Base-by-base conservation (phyloP, 78 protist species). In the Polysphondylium violaceum region DNA sequence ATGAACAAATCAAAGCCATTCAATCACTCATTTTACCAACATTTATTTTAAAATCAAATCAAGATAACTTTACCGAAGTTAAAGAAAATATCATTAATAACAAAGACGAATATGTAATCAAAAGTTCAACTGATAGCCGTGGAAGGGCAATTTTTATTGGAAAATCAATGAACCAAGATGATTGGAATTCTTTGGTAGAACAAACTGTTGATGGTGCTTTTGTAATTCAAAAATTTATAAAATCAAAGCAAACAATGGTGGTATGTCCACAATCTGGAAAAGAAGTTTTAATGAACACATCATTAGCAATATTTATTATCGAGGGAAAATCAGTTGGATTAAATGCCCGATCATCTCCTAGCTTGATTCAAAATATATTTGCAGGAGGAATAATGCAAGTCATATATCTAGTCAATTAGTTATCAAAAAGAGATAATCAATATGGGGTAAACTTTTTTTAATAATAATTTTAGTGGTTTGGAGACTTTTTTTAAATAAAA, bases 61-160 rank as follows among this genome's bases (percentile, higher is more conserved):
- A 14, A 11, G 29, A 6, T 56, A 25, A 56, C 12, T 17, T 17
- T 6, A 17, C 21, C 8, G 21, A 56, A 56, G 8, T 56, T 17
- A 56, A 56, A 56, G 7, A 56, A 17, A 14, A 6, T 4, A 17
- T 56, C 5, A 56, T 56, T 9, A 14, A 56, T 17, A 56, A 56
- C 16, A 56, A 56, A 56, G 16, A 56, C 21, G 16, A 17, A 7
- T 56, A 56, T 56, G 63, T 56, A 17, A 14, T 56, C 8, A 56
- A 56, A 14, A 17, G 29, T 17, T 56, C 63, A 56, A 56, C 16
- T 4, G 63, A 56, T 56, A 56, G 33, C 12, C 12, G 63, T 4
- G 63, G 63, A 17, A 56, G 63, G 21, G 63, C 29, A 17, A 56
- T 56, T n/a, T 56, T 56, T 14, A 56, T 56, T 17, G 63, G 63